A percentile compares a stretch with the other conserved stretches of the same genome.
phyloP scores from a whole-genome alignment of 306 rosid species.

The Rosa rugosa region DNA sequence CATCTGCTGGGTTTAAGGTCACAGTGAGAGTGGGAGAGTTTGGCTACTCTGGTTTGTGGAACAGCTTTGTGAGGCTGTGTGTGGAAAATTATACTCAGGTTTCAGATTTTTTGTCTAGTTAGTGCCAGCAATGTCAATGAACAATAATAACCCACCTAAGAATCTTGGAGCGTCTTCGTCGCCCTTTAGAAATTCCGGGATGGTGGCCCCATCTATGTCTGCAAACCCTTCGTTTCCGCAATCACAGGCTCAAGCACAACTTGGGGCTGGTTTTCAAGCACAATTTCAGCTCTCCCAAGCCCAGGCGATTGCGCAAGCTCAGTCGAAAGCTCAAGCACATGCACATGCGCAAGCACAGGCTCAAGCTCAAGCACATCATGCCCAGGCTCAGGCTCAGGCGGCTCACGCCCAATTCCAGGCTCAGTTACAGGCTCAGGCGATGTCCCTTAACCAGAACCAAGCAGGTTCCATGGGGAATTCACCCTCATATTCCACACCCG shows the following conservation, averaged over 20 bases:
- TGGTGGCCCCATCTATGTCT: slow-evolving; percentile 53
- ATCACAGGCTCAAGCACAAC: slow-evolving; percentile 68
- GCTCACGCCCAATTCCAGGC: slow-evolving; percentile 91
- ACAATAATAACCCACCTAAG: slow-evolving; percentile 81
- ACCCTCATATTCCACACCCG: slow-evolving; percentile 46
- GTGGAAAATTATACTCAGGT: slow-evolving; percentile 22
- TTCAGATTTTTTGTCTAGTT: not conserved
- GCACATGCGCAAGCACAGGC: slow-evolving; percentile 74
- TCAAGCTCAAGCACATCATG: slow-evolving; percentile 67
- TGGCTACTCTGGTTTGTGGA: not conserved
- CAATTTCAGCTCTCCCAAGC: slow-evolving; percentile 86
- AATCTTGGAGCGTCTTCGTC: slow-evolving; percentile 77
- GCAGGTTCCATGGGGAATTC: slow-evolving; percentile 57
- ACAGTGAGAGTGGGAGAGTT: not conserved
- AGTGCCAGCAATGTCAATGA: slow-evolving; percentile 78
- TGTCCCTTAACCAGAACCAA: slow-evolving; percentile 65
- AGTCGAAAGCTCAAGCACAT: slow-evolving; percentile 70
- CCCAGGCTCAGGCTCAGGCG: slow-evolving; percentile 70
- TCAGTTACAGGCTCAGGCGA: slow-evolving; percentile 89
- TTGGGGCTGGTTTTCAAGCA: slow-evolving; percentile 70
- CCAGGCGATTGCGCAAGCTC: slow-evolving; percentile 94
- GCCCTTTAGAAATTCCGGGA: slow-evolving; percentile 75
- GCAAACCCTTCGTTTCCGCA: slow-evolving; percentile 63
- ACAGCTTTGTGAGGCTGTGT: slow-evolving; percentile 20
- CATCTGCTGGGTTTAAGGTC: slow-evolving; percentile 15